Base-by-base conservation (phyloP, 805 yeast genomes). In the Zygoascus biomembranicola region DNA sequence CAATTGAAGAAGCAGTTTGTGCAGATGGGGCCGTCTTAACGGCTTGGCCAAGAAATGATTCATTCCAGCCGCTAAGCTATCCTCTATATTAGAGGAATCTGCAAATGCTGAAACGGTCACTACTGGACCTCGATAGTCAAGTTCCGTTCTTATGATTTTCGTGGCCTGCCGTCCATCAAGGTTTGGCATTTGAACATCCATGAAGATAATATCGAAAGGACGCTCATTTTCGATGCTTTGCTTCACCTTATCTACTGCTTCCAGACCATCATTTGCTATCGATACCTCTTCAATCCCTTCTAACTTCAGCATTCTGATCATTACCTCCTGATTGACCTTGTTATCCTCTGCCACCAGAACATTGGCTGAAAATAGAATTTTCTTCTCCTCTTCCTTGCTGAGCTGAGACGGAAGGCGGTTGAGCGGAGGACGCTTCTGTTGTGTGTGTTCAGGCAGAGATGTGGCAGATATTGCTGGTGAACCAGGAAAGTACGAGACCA, bases 181-280 rank as follows among this genome's bases (percentile, higher is more conserved):
- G 62, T 81, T 84, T 4, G 98, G 98, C 98, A 90, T 92, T 69
- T 92, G 97, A 50, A 92, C 95, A 68, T 92, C 99, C 99, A 92
- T 92, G 65, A 92, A 87, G 1, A 94, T 80, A 52, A 92, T 69
- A 65, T 88, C 92, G 66, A 76, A 89, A 31, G 54, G 54, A 5
- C 31, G 39, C 26, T 57, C 59, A 3, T 49, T 55, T 5, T 51
- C 58, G 26, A 71, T 61, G 1, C 82, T 71, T 35, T 74, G 75
- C 56, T 78, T 74, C 1, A 89, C 82, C 49, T 77, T 71, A 10
- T 81, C 83, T 41, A 90, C 80, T 0, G 97, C 97, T 57, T 90
- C 97, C 37, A 80, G 80, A 18, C 99, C 99, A 69, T 94, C 96
- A 59, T 86, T 81, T 0, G 97, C 97, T 64, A 92, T 72, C 2